Evolutionary conservation across 1,284 basidiomycete genomes (phyloP).

Genomic region (Amylostereum chailletii): DNA sequence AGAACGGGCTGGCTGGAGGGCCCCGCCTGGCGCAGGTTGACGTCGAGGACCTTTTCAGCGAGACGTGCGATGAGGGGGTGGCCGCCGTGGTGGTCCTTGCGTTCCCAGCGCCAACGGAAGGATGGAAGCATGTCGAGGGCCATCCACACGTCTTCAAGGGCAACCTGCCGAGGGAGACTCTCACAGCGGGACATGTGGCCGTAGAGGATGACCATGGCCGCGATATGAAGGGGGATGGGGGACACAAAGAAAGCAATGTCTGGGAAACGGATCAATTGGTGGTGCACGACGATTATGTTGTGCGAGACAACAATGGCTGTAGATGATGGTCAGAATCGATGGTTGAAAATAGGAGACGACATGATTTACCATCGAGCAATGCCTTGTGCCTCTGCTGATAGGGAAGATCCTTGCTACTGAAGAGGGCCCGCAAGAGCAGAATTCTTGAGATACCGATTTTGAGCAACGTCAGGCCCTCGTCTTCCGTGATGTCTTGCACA

Average conservation of each 20-base stretch:
- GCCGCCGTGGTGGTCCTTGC: slow-evolving; percentile 65
- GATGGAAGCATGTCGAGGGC: slow-evolving; percentile 78
- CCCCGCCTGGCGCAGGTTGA: slow-evolving; percentile 52
- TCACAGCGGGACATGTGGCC: slow-evolving; percentile 74
- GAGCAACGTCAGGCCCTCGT: slow-evolving; percentile 69
- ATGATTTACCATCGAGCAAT: slow-evolving; percentile 57
- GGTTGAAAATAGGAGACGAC: neutral
- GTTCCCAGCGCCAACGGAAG: slow-evolving; percentile 82
- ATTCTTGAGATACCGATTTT: slow-evolving; percentile 77
- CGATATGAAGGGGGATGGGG: slow-evolving; percentile 76
- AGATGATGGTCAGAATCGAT: slow-evolving; percentile 3
- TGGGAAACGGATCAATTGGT: slow-evolving; percentile 70
- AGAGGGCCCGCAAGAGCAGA: slow-evolving; percentile 63
- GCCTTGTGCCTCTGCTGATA: slow-evolving; percentile 58
- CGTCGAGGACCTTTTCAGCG: slow-evolving; percentile 66
- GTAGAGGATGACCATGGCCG: slow-evolving; percentile 80
- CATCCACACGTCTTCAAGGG: slow-evolving; percentile 72
- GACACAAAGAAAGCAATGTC: slow-evolving; percentile 81
- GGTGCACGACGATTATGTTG: slow-evolving; percentile 75
- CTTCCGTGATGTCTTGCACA: slow-evolving; percentile 65
- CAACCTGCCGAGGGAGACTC: slow-evolving; percentile 49
- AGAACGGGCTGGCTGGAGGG: slow-evolving; percentile 51
- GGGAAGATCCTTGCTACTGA: slow-evolving; percentile 61
- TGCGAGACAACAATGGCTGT: slow-evolving; percentile 74
- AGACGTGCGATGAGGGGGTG: slow-evolving; percentile 75